Percentiles rank a stretch among this genome's conserved stretches.
These are phyloP conservation scores for Dichotomocladium elegans DNA, from an alignment of 371 early-diverging fungal genomes.

Conservation along the genomic window DNA sequence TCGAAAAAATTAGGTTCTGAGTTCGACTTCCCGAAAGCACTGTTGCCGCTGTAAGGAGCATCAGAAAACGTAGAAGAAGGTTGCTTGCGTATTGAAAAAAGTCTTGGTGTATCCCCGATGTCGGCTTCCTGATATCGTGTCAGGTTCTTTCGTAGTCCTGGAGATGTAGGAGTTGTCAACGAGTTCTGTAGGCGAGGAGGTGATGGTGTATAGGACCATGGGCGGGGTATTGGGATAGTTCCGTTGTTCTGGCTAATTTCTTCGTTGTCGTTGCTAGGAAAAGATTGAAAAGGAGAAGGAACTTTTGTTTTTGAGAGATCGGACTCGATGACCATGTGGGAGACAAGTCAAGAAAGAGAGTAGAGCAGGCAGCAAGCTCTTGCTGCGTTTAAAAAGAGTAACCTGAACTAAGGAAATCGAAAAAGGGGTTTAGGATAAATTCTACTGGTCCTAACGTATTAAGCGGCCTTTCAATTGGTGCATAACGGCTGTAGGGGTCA, in stretches of 20 bases:
- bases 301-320: constrained; percentile 3
- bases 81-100: constrained; percentile 24
- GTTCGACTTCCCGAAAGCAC: constrained; percentile 16
- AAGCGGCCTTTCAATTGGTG: too few species aligned
- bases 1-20: constrained; percentile 27
- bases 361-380: too few species aligned
- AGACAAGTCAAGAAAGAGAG: too few species aligned
- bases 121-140: constrained; percentile 27
- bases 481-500: too few species aligned
- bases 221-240: constrained; percentile 3
- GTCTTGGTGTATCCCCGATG: constrained; percentile 31
- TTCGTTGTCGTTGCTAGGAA: background rate
- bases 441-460: too few species aligned
- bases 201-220: constrained; percentile 8
- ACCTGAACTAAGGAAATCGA: too few species aligned
- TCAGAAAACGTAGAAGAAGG: constrained; percentile 18
- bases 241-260: background rate
- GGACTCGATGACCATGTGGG: constrained; percentile 3
- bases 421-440: too few species aligned
- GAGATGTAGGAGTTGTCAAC: constrained; percentile 6
- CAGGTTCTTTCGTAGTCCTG: too few species aligned
- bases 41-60: background rate
- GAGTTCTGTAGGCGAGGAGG: background rate
- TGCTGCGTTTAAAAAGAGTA: too few species aligned
- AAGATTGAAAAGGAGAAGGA: constrained; percentile 2